Percentiles rank a stretch among this genome's conserved stretches.
phyloP scores from a whole-genome alignment of 176 grass and related monocot genomes.

The Musa itinerans region DNA sequence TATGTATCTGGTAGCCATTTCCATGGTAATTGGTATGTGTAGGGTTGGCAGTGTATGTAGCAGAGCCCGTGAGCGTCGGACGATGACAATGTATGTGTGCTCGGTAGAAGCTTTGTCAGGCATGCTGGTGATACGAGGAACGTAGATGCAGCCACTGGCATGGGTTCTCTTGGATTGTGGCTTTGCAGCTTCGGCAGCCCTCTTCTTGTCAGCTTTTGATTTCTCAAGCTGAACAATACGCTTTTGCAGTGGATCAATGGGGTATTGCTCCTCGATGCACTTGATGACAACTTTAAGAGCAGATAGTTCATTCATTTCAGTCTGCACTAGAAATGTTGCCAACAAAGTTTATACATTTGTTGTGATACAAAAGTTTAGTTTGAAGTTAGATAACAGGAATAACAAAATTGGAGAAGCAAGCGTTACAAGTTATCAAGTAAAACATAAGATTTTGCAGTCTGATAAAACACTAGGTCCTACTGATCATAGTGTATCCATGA shows the following conservation, averaged over 20 bases:
- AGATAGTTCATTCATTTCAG: slow-evolving; percentile 73
- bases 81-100: slow-evolving; percentile 43
- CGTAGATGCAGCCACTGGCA: slow-evolving; percentile 48
- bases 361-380: background rate
- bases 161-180: slow-evolving; percentile 80
- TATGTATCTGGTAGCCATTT: slow-evolving; percentile 70
- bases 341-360: background rate
- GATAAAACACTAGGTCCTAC: background rate
- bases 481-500: background rate
- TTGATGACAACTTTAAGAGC: slow-evolving; percentile 74
- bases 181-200: slow-evolving; percentile 68
- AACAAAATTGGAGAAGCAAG: too few relatives aligned
- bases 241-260: slow-evolving; percentile 64
- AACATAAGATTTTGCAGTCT: too few relatives aligned
- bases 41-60: slow-evolving; percentile 52
- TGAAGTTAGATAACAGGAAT: too few relatives aligned
- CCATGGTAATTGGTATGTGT: slow-evolving; percentile 59
- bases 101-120: slow-evolving; percentile 34
- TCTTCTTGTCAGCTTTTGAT: slow-evolving; percentile 90
- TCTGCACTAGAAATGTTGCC: slow-evolving; percentile 29
- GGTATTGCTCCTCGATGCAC: slow-evolving; percentile 71
- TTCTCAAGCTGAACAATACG: slow-evolving; percentile 81
- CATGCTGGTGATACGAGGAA: slow-evolving; percentile 37
- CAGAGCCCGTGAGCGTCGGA: slow-evolving; percentile 35
- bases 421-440: too few relatives aligned